These are phyloP conservation scores for Apiospora sp. DNA, from an alignment of 2,329 filamentous ascomycete genomes.

Conservation along the genomic window DNA sequence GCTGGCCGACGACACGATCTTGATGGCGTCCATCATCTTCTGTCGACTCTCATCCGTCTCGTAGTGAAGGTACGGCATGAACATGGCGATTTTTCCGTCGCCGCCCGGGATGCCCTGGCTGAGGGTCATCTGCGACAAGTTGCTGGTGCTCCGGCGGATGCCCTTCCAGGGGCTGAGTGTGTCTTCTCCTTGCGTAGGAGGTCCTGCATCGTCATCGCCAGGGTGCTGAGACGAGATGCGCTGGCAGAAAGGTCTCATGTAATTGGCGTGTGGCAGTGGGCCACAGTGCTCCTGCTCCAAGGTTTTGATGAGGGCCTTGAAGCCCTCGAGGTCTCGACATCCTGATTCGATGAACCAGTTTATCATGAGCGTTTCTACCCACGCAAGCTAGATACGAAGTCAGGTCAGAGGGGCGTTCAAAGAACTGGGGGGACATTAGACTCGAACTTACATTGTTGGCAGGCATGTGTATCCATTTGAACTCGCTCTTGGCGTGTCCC, in stretches of 20 bases:
- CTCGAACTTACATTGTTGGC: conserved; percentile 53
- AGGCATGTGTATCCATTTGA: conserved; percentile 62
- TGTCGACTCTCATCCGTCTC: conserved; percentile 63
- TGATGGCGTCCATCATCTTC: conserved; percentile 64
- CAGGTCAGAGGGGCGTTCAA: conserved; percentile 23
- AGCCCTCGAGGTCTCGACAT: conserved; percentile 67
- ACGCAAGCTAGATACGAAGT: conserved; percentile 55
- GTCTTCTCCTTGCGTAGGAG: conserved; percentile 34
- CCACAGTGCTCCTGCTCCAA: conserved; percentile 70
- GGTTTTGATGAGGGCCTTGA: conserved; percentile 67
- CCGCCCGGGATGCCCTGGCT: conserved; percentile 31
- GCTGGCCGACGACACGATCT: conserved; percentile 37
- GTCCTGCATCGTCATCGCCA: conserved; percentile 40
- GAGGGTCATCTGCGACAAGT: conserved; percentile 33
- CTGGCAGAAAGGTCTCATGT: conserved; percentile 67
- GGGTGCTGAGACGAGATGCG: conserved; percentile 51
- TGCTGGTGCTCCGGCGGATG: conserved; percentile 32
- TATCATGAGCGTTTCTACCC: conserved; percentile 65
- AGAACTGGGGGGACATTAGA: not conserved
- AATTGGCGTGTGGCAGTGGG: conserved; percentile 64
- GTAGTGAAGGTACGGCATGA: conserved; percentile 72
- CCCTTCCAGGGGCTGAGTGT: conserved; percentile 29
- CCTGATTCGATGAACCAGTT: conserved; percentile 71
- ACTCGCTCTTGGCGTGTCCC: conserved; percentile 52
- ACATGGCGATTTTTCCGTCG: conserved; percentile 46